Evolutionary conservation across 164 flowering plant species (phyloP), one percentile per base, ranked within the genome.

Genomic region (Annona squamosa): DNA sequence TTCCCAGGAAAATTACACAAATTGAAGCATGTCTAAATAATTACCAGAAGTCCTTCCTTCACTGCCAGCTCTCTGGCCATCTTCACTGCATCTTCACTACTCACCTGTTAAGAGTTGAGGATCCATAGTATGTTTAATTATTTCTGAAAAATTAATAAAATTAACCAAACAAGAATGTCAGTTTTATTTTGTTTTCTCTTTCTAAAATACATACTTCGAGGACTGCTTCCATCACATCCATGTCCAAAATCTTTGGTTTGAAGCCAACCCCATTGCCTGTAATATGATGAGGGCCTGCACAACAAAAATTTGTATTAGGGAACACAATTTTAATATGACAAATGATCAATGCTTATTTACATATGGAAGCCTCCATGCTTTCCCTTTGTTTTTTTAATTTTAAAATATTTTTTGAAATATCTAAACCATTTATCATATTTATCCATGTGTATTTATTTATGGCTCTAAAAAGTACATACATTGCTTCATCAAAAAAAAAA

Each of bases 181-280:
- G 3, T 52, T 52, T 9, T 52, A 5, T 52, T 7, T 26, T 26
- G 37, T 26, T 26, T 26, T 26, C 37, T 26, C 37, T 26, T 26
- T 26, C 37, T 26, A 26, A 26, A 62, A 17, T 16, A 66, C 82
- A 76, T 81, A 84, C 97, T 90, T 84, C 88, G 19, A 93, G 91
- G 77, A 95, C 99, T 80, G 82, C 87, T 41, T 95, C 97, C 98
- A 95, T 87, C n/a, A 95, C 78, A 83, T 91, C 97, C 98, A 95
- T 90, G 83, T 93, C 99, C 77, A 95, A 71, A 70, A 95, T 93
- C 61, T 91, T 91, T 19, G 98, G 99, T 69, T 90, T 93, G 83
- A 95, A 95, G 71, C 98, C 99, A 65, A 91, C 99, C 41, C 98
- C 97, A 75, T 87, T 95, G 43, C 97, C 99, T 45, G 97, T 95